Evolutionary conservation across 306 rosid genomes (phyloP), one percentile per base, ranked within the genome.

Genomic region (Prunus davidiana): DNA sequence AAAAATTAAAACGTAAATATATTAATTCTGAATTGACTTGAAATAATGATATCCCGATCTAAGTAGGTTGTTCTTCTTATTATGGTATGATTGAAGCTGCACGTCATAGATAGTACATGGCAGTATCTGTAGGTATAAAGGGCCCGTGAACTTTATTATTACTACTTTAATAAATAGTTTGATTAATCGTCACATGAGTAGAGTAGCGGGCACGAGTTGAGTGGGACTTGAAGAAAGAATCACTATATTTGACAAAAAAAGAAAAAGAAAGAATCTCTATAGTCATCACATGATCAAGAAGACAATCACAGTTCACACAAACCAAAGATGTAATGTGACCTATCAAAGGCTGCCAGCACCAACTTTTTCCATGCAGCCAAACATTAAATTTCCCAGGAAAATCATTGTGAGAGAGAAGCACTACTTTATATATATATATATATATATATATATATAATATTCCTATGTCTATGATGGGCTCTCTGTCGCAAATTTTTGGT

Each of bases 261-360:
- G 27, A 27, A 27, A n/a, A 12, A 47, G 15, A 24, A 60, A 25
- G 24, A 30, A 63, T 25, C 20, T 60, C 30, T 3, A 6, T 72
- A 34, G 50, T n/a, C 34, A 54, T 71, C 66, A 9, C 52, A 54
- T 55, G n/a, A 38, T 56, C 52, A 22, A 61, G 19, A 60, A 60
- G 65, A 25, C 65, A 22, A 34, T n/a, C 76, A 38, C 66, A 56
- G 66, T 15, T 8, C 41, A 13, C 55, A 38, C 56, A 72, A 58
- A 73, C 56, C 25, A 43, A 57, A 16, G 27, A 57, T 56, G 76
- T 5, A 73, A 57, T 6, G 24, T 45, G 67, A 14, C 67, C 55
- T 3, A 72, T 22, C 24, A 22, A 41, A 72, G 67, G 25, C 55
- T 72, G 76, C 76, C 38, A 72, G 14, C 76, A 72, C 67, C 67